Conservation (phyloP, 192 early-diverging fungal genomes). For the Backusella psychrophila region DNA sequence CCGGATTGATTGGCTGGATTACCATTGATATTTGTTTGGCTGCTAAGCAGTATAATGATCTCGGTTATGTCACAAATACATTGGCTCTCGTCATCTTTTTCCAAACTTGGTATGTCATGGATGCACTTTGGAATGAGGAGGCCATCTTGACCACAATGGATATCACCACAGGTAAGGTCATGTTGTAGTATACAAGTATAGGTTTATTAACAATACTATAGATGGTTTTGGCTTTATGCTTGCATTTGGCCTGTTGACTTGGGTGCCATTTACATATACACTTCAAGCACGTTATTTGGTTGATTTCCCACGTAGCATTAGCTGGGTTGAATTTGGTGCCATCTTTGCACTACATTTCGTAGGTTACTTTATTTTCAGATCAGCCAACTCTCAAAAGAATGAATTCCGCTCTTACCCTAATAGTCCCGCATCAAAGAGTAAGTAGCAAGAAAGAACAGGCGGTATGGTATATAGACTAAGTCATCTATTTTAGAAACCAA, state of each 20-base stretch:
- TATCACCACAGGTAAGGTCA: slow-evolving; percentile 65
- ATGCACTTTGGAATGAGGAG: slow-evolving; percentile 77
- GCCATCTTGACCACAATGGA: slow-evolving; percentile 94
- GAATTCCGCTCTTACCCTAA: slow-evolving; percentile 75
- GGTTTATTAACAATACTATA: not conserved
- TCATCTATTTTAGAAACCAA: slow-evolving; percentile 54
- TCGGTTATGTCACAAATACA: slow-evolving; percentile 68
- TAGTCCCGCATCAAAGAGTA: slow-evolving; percentile 53
- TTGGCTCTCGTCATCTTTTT: slow-evolving; percentile 77
- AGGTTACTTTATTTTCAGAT: slow-evolving; percentile 86
- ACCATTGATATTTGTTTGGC: slow-evolving; percentile 77
- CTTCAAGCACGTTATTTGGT: slow-evolving; percentile 89
- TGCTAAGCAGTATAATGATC: slow-evolving; percentile 66
- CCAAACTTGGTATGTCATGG: slow-evolving; percentile 83
- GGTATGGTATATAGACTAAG: too few relatives aligned
- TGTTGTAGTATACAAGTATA: too few relatives aligned
- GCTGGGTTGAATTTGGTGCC: slow-evolving; percentile 27
- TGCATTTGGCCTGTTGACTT: slow-evolving; percentile 75
- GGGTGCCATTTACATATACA: slow-evolving; percentile 91
- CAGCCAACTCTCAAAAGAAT: slow-evolving; percentile 90
- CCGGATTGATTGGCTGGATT: slow-evolving; percentile 90
- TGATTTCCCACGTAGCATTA: slow-evolving; percentile 63
- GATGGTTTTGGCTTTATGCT: slow-evolving; percentile 97
- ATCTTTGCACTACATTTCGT: slow-evolving; percentile 58
- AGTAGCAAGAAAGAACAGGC: not conserved